These are phyloP conservation scores for Eucommia ulmoides DNA, from an alignment of 257 asterid species.

Conservation along the genomic window DNA sequence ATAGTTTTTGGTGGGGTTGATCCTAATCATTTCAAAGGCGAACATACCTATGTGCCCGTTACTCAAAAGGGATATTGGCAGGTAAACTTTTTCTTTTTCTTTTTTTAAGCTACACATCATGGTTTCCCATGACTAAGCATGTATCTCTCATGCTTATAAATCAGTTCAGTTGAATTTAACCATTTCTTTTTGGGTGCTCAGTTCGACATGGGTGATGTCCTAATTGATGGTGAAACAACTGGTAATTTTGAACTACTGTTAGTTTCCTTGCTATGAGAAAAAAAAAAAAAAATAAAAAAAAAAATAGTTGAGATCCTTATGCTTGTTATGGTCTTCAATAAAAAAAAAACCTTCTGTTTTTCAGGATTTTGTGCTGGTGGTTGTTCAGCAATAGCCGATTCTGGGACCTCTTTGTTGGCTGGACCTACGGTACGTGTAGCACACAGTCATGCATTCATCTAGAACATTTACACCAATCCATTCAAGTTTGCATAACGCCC, in stretches of 20 bases:
- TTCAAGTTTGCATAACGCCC: too few species aligned
- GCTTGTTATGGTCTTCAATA: constrained; percentile 5
- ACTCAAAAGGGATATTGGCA: constrained; percentile 92
- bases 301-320: neutral
- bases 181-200: constrained; percentile 16
- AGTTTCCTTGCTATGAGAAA: constrained; percentile 1
- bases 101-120: constrained; percentile 3
- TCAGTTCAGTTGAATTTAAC: neutral
- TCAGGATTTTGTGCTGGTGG: constrained; percentile 69
- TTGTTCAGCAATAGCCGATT: constrained; percentile 89
- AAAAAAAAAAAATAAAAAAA: neutral
- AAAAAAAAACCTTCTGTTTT: constrained; percentile 7
- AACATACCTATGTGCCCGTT: constrained; percentile 71
- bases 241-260: constrained; percentile 26
- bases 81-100: constrained; percentile 42
- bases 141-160: constrained; percentile 7
- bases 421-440: constrained; percentile 74
- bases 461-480: neutral
- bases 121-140: constrained; percentile 3
- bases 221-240: constrained; percentile 58
- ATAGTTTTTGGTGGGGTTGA: constrained; percentile 88
- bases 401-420: constrained; percentile 89
- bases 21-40: constrained; percentile 65
- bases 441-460: neutral
- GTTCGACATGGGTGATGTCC: constrained; percentile 85